Evolutionary conservation across 768 basidiomycete species (phyloP).

Genomic region (Nidularia sp.): DNA sequence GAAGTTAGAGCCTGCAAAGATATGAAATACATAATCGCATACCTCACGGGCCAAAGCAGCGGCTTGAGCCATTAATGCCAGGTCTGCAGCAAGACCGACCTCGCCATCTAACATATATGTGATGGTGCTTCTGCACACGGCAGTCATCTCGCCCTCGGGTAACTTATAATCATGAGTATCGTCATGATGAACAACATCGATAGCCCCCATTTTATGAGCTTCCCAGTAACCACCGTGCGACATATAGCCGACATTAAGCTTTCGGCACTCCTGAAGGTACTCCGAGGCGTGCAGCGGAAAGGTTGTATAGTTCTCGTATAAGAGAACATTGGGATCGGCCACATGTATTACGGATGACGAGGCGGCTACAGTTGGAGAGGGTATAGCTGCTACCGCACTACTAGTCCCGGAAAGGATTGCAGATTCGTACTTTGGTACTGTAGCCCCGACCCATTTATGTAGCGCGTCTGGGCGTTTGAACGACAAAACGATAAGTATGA

Average conservation of each 20-base stretch:
- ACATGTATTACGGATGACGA: constrained; percentile 9
- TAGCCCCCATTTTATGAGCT: constrained; percentile 16
- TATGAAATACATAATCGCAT: constrained; percentile 4
- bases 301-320: constrained; percentile 52
- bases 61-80: constrained; percentile 64
- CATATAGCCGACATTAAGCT: constrained; percentile 42
- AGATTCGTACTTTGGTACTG: constrained; percentile 8
- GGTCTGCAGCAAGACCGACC: constrained; percentile 61
- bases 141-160: constrained; percentile 13
- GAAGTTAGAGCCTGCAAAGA: constrained; percentile 1
- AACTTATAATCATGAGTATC: constrained; percentile 14
- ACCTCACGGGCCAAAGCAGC: constrained; percentile 68
- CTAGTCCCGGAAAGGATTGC: neutral
- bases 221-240: constrained; percentile 53
- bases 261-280: constrained; percentile 55
- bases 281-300: constrained; percentile 56
- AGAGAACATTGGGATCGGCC: constrained; percentile 28
- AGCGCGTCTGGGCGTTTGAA: constrained; percentile 44
- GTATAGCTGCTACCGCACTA: neutral
- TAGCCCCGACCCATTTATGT: constrained; percentile 37
- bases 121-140: constrained; percentile 56
- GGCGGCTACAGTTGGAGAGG: constrained; percentile 4
- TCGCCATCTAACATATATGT: constrained; percentile 70
- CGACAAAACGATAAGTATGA: constrained; percentile 48
- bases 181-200: constrained; percentile 30